Evolutionary conservation across 2,329 filamentous ascomycete genomes (phyloP), one percentile per base, ranked within the genome.

Genomic region (Orbilia ellipsospora): DNA sequence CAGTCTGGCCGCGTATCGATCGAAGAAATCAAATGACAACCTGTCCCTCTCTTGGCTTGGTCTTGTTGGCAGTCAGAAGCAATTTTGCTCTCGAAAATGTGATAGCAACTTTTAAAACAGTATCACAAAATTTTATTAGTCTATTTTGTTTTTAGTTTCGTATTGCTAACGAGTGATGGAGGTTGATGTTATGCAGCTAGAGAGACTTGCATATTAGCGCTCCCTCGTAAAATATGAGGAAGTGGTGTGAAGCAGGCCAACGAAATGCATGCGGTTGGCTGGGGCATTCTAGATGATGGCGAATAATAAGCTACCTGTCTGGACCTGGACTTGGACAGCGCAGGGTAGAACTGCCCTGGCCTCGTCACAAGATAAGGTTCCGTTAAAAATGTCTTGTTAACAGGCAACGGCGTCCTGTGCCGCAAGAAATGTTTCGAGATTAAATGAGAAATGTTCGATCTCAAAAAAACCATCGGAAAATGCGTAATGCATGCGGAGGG

Each of bases 201-300:
- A 70, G 66, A 50, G 40, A 57, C 62, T 42, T 63, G 66, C 66
- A 70, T 70, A 54, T 57, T 70, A 56, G 57, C 66, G 50, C 50
- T 70, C 23, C 23, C 23, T 23, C 56, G 36, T 69, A 36, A 70
- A 70, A 62, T 50, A 54, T 51, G 57, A 57, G 56, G 51, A 50
- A 55, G 44, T 48, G 28, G 28, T 26, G 54, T n/a, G 31, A 57
- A 15, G 28, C 28, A 15, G 16, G 50, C 56, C 65, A 54, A 45
- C 40, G 45, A 44, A 73, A 73, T 62, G 50, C 69, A 62, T 67
- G 64, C 62, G 55, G 20, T 64, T 54, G 56, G 50, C 44, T 40
- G 54, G 60, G 45, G 48, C 44, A 48, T 57, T 67, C 62, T 73
- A 64, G 63, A 74, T 31, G 63, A 51, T 56, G 42, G 50, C 48